Conservation (phyloP, 2,329 filamentous ascomycete genomes). For the Phoma sp. region DNA sequence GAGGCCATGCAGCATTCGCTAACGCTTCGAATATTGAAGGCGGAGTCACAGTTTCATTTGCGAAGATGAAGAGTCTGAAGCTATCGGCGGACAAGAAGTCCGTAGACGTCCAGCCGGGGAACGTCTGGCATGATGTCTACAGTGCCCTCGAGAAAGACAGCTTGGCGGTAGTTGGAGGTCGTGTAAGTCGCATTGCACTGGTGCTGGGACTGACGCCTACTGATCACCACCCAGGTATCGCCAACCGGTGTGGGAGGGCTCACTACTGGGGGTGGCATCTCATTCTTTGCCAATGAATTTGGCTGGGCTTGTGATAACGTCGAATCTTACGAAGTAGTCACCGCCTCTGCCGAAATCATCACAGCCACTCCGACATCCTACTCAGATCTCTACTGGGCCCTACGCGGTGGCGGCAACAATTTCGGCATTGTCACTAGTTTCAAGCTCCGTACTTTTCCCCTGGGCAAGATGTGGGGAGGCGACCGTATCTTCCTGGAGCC, state of each 20-base stretch:
- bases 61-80: conserved; percentile 35
- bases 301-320: conserved; percentile 29
- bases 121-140: conserved; percentile 35
- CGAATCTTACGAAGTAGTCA: conserved; percentile 38
- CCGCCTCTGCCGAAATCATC: conserved; percentile 39
- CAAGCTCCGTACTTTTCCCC: conserved; percentile 21
- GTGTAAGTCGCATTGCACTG: conserved; percentile 9
- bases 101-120: conserved; percentile 40
- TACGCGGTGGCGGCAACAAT: conserved; percentile 39
- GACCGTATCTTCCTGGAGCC: conserved; percentile 23
- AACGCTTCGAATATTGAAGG: conserved; percentile 50
- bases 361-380: conserved; percentile 13
- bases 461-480: conserved; percentile 38
- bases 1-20: conserved; percentile 49
- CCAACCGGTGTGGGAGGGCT: conserved; percentile 42
- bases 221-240: conserved; percentile 31
- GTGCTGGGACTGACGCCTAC: background rate
- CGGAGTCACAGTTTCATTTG: conserved; percentile 53
- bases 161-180: conserved; percentile 35
- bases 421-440: conserved; percentile 36
- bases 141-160: conserved; percentile 28
- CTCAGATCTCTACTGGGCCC: conserved; percentile 36
- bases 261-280: conserved; percentile 35
- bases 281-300: conserved; percentile 24
- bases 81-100: conserved; percentile 32